These are phyloP conservation scores for Globisporangium middletonii DNA, from an alignment of 352 stramenopile genomes.

Conservation along the genomic window DNA sequence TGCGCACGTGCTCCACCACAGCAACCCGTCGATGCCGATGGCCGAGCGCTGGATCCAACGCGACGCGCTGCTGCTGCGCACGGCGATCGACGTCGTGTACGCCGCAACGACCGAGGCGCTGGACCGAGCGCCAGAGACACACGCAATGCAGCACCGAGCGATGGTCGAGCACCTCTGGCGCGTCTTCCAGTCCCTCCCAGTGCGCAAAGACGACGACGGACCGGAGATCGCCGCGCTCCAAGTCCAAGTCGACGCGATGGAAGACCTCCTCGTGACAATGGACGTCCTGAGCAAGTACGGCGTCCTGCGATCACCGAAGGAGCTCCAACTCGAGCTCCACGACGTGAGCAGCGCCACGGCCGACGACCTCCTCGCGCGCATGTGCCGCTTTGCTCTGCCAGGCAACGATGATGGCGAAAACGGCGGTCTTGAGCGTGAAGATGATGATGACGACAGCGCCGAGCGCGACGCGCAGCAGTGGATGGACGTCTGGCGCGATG, in stretches of 20 bases:
- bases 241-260: slow-evolving; percentile 64
- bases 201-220: slow-evolving; percentile 49
- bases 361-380: slow-evolving; percentile 32
- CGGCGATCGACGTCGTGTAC: slow-evolving; percentile 47
- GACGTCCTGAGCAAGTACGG: slow-evolving; percentile 60
- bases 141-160: slow-evolving; percentile 9
- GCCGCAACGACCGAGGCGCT: background rate
- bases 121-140: background rate
- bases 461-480: slow-evolving; percentile 19
- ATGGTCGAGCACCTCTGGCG: slow-evolving; percentile 61
- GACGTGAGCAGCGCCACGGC: slow-evolving; percentile 4
- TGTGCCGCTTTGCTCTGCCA: slow-evolving; percentile 39
- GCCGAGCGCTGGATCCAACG: slow-evolving; percentile 57
- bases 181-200: slow-evolving; percentile 71
- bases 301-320: slow-evolving; percentile 26
- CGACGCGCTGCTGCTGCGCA: slow-evolving; percentile 42
- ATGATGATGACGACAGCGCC: background rate
- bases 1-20: slow-evolving; percentile 51
- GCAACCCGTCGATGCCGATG: slow-evolving; percentile 43
- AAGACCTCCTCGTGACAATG: slow-evolving; percentile 67
- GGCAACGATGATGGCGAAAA: slow-evolving; percentile 3
- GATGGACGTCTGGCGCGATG: slow-evolving; percentile 55
- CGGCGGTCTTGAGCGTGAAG: background rate
- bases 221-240: slow-evolving; percentile 52
- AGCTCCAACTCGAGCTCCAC: slow-evolving; percentile 16